Evolutionary conservation across 2,329 filamentous ascomycete species (phyloP).

Genomic region (Cladosporium sp.): DNA sequence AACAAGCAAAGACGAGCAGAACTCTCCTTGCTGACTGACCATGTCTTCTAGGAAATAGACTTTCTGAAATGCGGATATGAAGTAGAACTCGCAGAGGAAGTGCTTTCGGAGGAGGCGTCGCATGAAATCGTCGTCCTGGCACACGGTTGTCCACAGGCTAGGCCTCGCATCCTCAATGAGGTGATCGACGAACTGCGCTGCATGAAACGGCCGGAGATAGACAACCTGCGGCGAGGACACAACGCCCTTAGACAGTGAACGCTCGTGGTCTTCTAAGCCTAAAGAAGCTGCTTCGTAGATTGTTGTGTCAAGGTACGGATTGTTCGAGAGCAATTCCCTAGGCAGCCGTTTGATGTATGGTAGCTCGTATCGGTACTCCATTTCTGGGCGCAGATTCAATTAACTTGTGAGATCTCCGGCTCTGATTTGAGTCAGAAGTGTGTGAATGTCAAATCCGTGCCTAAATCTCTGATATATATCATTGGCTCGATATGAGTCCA

Average conservation of each 20-base stretch:
- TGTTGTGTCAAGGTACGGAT: not conserved
- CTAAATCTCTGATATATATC: not conserved
- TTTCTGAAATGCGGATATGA: not conserved
- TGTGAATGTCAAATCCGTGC: not conserved
- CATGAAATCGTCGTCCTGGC: not conserved
- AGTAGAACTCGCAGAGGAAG: not conserved
- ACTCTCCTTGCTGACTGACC: not conserved
- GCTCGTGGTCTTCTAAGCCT: not conserved
- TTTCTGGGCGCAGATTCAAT: not conserved
- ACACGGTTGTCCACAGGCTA: not conserved
- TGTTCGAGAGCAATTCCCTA: not conserved
- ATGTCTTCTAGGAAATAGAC: not conserved
- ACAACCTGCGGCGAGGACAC: not conserved
- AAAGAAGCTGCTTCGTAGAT: not conserved
- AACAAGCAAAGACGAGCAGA: not conserved
- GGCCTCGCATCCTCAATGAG: not conserved
- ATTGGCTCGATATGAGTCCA: not conserved
- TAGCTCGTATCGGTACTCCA: not conserved
- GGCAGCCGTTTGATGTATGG: not conserved
- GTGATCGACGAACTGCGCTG: not conserved
- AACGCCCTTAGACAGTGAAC: not conserved
- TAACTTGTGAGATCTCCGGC: not conserved
- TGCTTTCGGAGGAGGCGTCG: not conserved
- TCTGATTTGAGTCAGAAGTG: not conserved
- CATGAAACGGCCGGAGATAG: not conserved